These are phyloP conservation scores for Phaeotremella fagi DNA, from an alignment of 768 basidiomycete species.

Conservation along the genomic window DNA sequence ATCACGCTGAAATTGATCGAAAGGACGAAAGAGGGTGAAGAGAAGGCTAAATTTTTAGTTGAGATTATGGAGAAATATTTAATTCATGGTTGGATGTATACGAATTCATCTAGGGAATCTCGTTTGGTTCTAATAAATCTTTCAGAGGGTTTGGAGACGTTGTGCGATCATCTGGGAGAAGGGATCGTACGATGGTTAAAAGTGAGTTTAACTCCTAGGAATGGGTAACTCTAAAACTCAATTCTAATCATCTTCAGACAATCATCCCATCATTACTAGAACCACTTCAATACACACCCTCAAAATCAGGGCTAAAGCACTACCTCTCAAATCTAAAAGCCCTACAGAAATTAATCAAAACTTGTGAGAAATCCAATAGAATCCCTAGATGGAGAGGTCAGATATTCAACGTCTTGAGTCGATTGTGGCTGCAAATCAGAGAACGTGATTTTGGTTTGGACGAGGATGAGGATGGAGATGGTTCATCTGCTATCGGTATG, in stretches of 20 bases:
- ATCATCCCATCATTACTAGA: constrained; percentile 42
- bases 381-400: constrained; percentile 43
- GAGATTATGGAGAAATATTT: constrained; percentile 43
- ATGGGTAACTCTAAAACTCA: neutral
- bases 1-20: constrained; percentile 21
- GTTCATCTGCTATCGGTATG: no score
- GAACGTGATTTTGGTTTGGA: constrained; percentile 18
- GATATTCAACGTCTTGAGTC: constrained; percentile 33
- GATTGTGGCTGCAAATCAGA: constrained; percentile 23
- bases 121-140: constrained; percentile 26
- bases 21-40: constrained; percentile 8
- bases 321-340: constrained; percentile 35
- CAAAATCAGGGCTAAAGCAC: constrained; percentile 23
- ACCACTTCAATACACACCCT: constrained; percentile 34
- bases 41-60: constrained; percentile 21
- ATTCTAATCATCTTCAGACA: constrained; percentile 15
- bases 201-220: no score
- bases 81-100: constrained; percentile 43
- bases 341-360: constrained; percentile 23
- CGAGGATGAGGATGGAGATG: no score
- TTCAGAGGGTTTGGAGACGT: constrained; percentile 25
- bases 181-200: constrained; percentile 45
- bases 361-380: constrained; percentile 23
- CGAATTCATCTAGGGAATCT: constrained; percentile 33
- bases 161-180: constrained; percentile 32